phyloP scores from a whole-genome alignment of 2,329 filamentous ascomycete genomes.

The Xylariaceae sp. region DNA sequence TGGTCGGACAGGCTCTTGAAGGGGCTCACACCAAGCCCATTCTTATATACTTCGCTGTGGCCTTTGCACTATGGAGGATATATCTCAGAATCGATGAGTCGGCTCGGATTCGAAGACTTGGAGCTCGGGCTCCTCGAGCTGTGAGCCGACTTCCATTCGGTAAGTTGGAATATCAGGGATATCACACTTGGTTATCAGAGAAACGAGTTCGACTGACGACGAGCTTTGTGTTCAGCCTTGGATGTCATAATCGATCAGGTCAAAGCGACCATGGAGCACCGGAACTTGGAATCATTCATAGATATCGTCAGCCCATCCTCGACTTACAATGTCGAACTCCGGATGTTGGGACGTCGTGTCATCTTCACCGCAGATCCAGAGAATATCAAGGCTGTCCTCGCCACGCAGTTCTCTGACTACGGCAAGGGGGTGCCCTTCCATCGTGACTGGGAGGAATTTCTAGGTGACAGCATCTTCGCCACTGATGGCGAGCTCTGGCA shows the following conservation, averaged over 20 bases:
- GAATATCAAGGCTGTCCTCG: slow-evolving; percentile 85
- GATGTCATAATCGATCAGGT: slow-evolving; percentile 60
- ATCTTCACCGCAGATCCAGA: slow-evolving; percentile 78
- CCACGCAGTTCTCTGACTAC: slow-evolving; percentile 78
- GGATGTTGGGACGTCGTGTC: slow-evolving; percentile 51
- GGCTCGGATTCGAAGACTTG: slow-evolving; percentile 41
- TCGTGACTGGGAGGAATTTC: slow-evolving; percentile 65
- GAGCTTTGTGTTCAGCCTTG: slow-evolving; percentile 44
- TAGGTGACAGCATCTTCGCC: slow-evolving; percentile 72
- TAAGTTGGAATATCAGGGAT: slow-evolving; percentile 29
- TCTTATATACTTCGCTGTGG: slow-evolving; percentile 35
- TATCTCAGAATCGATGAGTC: slow-evolving; percentile 38
- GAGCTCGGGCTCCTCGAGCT: slow-evolving; percentile 37
- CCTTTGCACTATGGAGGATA: slow-evolving; percentile 37
- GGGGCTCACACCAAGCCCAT: slow-evolving; percentile 40
- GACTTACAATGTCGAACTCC: slow-evolving; percentile 56
- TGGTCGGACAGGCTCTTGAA: slow-evolving; percentile 45
- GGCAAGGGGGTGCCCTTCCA: slow-evolving; percentile 77
- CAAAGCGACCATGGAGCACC: slow-evolving; percentile 45
- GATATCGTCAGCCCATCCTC: slow-evolving; percentile 41
- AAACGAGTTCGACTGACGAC: background rate
- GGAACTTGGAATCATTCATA: slow-evolving; percentile 59
- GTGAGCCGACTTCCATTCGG: slow-evolving; percentile 41
- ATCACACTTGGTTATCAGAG: background rate
- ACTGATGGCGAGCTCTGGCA: slow-evolving; percentile 80